These are phyloP conservation scores for Pholiota conissans DNA, from an alignment of 768 basidiomycete genomes.

Conservation along the genomic window DNA sequence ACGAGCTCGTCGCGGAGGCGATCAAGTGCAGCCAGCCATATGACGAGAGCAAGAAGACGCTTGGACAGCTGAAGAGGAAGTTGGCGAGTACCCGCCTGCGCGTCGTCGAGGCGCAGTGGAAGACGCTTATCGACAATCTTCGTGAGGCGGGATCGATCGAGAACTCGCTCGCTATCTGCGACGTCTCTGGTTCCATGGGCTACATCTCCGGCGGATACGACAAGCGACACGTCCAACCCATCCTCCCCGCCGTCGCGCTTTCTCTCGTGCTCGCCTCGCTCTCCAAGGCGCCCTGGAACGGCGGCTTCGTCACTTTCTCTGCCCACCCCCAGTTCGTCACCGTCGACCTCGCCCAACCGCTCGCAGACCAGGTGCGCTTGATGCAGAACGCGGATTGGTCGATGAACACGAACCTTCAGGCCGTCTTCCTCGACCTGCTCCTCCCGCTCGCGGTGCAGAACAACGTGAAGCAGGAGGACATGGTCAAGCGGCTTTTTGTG, in stretches of 20 bases:
- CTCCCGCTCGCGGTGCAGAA: conserved; percentile 59
- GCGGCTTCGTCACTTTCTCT: conserved; percentile 72
- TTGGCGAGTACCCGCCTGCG: conserved; percentile 35
- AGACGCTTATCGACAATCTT: conserved; percentile 51
- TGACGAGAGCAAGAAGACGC: neutral
- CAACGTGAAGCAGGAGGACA: conserved; percentile 61
- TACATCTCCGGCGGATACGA: conserved; percentile 4
- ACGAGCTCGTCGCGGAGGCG: conserved; percentile 52
- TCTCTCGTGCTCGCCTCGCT: conserved; percentile 65
- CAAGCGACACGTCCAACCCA: conserved; percentile 36
- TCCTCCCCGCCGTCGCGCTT: conserved; percentile 62
- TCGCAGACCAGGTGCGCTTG: conserved; percentile 34
- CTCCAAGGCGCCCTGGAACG: conserved; percentile 62
- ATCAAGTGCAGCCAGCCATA: conserved; percentile 1
- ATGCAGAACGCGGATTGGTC: conserved; percentile 45
- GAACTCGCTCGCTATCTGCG: conserved; percentile 67
- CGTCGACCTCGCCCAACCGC: conserved; percentile 42
- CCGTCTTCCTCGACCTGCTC: conserved; percentile 62
- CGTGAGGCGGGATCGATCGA: conserved; percentile 57
- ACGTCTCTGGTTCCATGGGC: conserved; percentile 78
- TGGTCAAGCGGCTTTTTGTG: conserved; percentile 76
- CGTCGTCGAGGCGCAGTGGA: conserved; percentile 69
- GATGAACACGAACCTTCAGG: conserved; percentile 62
- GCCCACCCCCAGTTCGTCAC: conserved; percentile 44
- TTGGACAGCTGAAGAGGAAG: conserved; percentile 27